These are phyloP conservation scores for Gentiana macrophylla DNA, from an alignment of 257 asterid species.

Conservation along the genomic window DNA sequence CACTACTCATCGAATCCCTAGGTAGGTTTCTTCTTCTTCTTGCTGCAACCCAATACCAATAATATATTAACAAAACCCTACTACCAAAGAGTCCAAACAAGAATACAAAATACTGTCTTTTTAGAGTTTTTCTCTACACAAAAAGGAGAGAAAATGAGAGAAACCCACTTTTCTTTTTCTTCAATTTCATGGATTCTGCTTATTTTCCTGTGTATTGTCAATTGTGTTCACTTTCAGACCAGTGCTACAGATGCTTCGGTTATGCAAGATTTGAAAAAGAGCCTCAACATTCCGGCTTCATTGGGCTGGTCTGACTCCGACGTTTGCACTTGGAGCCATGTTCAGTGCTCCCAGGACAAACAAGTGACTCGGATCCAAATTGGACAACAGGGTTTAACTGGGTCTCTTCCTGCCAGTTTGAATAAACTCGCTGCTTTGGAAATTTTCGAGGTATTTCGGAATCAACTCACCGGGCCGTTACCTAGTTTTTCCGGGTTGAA, in stretches of 20 bases:
- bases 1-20: not conserved
- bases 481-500: conserved; percentile 59
- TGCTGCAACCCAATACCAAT: not conserved
- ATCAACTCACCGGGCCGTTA: conserved; percentile 47
- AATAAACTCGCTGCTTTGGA: conserved; percentile 34
- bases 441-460: conserved; percentile 43
- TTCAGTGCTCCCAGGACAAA: conserved; percentile 8
- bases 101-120: too few relatives aligned
- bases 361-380: conserved; percentile 58
- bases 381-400: conserved; percentile 34
- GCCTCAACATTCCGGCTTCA: conserved; percentile 20
- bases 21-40: not conserved
- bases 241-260: conserved; percentile 23
- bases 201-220: conserved; percentile 3
- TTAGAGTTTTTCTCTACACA: not conserved
- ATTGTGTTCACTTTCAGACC: conserved; percentile 8
- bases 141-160: conserved; percentile 9
- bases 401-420: conserved; percentile 47
- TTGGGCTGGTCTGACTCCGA: conserved; percentile 20
- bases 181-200: not conserved
- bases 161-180: conserved; percentile 11
- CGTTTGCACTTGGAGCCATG: conserved; percentile 18
- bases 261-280: conserved; percentile 19
- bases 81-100: too few relatives aligned
- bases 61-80: not conserved